Evolutionary conservation across 495 filamentous ascomycete species (phyloP), one percentile per base, ranked within the genome.

Genomic region (Peziza echinospora): DNA sequence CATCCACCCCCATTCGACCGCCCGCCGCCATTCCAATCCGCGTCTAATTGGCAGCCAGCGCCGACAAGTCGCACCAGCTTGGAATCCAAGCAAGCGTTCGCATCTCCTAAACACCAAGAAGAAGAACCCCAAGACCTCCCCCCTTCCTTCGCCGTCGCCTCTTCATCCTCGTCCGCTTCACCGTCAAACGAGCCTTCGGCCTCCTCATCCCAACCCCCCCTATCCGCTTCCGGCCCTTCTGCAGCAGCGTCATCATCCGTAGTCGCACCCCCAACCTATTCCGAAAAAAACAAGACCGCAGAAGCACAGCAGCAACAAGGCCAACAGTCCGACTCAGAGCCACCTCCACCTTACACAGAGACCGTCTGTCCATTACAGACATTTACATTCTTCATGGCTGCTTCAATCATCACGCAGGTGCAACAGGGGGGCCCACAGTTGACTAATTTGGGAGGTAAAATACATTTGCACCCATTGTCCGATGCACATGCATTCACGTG

Each of bases 321-420:
- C 9, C 10, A 43, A 19, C 41, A 43, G 41, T 11, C 30, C 13
- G 41, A 43, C 21, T 43, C 21, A n/a, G 49, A 47, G 22, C 89
- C 89, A 19, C 89, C 89, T 50, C 89, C 89, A 42, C 89, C 89
- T 30, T 97, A 97, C 61, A 84, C 82, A 48, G 89, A 96, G 73
- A 84, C 85, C 51, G 77, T 71, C 47, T 93, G 83, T 64, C 91
- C 91, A 44, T 75, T 97, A 62, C 75, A 80, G 41, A 84, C 81
- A 41, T 97, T 97, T 59, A 80, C 82, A 55, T 97, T 93, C 76
- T 77, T 91, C 54, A 96, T 96, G 91, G 84, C 86, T 63, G 86
- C 87, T 65, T 94, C 87, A 75, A 92, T 97, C 60, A 86, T 97
- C 64, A 97, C 89, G 63, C 89, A 97, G 67, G 89, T 97, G 46